Percentiles rank a stretch among this genome's conserved stretches.
Conservation (phyloP, 148 eudicot species). For the Oxyria digyna region DNA sequence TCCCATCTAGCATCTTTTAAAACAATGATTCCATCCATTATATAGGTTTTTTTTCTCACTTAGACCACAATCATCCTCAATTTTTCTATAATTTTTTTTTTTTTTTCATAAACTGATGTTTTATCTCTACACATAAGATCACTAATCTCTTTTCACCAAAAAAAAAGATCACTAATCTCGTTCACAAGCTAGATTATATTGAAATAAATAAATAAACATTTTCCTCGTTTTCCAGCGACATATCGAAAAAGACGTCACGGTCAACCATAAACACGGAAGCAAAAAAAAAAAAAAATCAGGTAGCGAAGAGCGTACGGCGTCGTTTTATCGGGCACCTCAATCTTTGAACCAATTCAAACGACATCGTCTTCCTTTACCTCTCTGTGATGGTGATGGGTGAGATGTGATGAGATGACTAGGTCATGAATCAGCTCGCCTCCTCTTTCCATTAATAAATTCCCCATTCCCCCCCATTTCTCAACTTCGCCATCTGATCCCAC, state of each 20-base stretch:
- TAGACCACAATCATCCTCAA: too few species aligned
- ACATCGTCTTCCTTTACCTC: background rate
- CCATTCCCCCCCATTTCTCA: background rate
- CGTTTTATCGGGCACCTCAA: background rate
- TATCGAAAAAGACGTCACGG: background rate
- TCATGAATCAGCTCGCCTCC: conserved; percentile 6
- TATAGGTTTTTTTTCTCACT: too few species aligned
- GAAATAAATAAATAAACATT: background rate
- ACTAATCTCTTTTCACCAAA: too few species aligned
- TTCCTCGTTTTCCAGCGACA: background rate
- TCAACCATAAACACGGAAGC: background rate
- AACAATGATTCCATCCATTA: too few species aligned
- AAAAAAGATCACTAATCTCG: too few species aligned
- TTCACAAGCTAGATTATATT: too few species aligned
- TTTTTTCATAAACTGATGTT: too few species aligned
- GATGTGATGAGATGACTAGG: background rate
- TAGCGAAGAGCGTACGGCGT: conserved; percentile 2
- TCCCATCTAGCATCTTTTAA: too few species aligned
- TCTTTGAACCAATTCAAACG: conserved; percentile 3
- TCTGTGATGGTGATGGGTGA: background rate
- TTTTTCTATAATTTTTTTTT: too few species aligned
- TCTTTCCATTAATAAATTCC: conserved; percentile 4
- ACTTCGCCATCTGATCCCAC: conserved; percentile 7
- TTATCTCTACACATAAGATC: too few species aligned
- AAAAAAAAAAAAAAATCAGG: background rate